phyloP scores from a whole-genome alignment of 1,284 basidiomycete species.

The Malassezia sp. region DNA sequence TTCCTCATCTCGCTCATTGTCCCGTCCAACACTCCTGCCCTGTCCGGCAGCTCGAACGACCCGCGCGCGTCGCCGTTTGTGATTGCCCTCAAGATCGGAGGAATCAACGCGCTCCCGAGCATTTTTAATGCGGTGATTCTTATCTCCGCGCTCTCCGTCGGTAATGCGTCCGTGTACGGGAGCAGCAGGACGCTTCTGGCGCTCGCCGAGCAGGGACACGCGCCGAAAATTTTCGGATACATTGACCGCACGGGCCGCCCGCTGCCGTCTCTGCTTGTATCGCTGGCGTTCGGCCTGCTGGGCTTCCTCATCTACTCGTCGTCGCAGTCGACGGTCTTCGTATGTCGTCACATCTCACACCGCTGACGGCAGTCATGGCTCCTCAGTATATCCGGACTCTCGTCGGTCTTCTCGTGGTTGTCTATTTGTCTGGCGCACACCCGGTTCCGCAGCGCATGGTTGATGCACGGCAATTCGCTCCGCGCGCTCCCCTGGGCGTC shows the following conservation, averaged over 20 bases:
- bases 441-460: slow-evolving; percentile 49
- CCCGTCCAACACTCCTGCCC: slow-evolving; percentile 43
- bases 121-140: slow-evolving; percentile 51
- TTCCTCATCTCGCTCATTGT: slow-evolving; percentile 54
- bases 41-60: slow-evolving; percentile 37
- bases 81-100: slow-evolving; percentile 49
- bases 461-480: slow-evolving; percentile 49
- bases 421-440: slow-evolving; percentile 42
- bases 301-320: slow-evolving; percentile 36
- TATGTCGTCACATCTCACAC: slow-evolving; percentile 48
- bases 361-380: slow-evolving; percentile 48
- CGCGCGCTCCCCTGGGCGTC: slow-evolving; percentile 51
- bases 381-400: slow-evolving; percentile 51
- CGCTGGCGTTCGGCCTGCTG: slow-evolving; percentile 34
- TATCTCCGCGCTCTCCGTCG: slow-evolving; percentile 48
- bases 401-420: slow-evolving; percentile 51
- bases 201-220: slow-evolving; percentile 47
- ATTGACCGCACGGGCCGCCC: slow-evolving; percentile 53
- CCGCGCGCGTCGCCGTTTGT: slow-evolving; percentile 51
- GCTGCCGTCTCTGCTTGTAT: slow-evolving; percentile 47
- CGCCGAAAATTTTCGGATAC: slow-evolving; percentile 47
- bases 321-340: slow-evolving; percentile 45
- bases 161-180: slow-evolving; percentile 47
- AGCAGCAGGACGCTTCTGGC: slow-evolving; percentile 47
- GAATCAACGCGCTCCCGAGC: slow-evolving; percentile 48